Base-by-base conservation (phyloP, 768 basidiomycete species). In the Porphyrellus cyaneotinctus region DNA sequence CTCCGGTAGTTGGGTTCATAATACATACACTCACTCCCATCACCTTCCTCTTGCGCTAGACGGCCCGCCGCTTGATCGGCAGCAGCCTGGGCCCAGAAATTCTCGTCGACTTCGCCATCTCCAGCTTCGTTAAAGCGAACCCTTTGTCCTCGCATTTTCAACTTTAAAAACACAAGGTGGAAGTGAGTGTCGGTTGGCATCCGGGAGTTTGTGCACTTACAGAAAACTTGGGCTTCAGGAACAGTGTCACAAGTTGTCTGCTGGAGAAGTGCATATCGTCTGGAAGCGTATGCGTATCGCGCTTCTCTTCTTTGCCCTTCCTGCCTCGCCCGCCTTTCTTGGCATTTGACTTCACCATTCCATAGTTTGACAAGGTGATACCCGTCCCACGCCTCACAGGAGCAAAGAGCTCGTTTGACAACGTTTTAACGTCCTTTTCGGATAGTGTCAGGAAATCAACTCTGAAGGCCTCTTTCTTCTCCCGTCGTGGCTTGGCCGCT, bases 191-290 rank as follows among this genome's bases (percentile, higher is more conserved):
- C 23, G 31, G 38, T 24, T 4, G 47, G 14, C 18, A 56, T 44
- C n/a, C 56, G 38, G 8, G 20, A n/a, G 12, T 14, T 24, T 13
- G 15, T 38, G 35, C 15, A 73, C 88, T 43, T 66, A 97, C 93
- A 49, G 85, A 85, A 65, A 95, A 97, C 67, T 93, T 93, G 32
- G 95, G 95, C 71, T 99, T 99, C 64, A 97, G 70, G 77, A 98
- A 99, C 45, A 99, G 70, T 8, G 93, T 87, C 18, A 99, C 82
- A 13, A 99, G 78, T 61, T 97, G 90, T 58, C 85, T 77, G 64
- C 87, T 91, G 26, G 88, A 88, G 69, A 99, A 99, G 69, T 97
- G 95, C 88, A 95, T 95, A 66, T 99, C 97, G 61, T 97, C 94
- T 2, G 97, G 97, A 39, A 98, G 74, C 9, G 83, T 79, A 59